Base-by-base conservation (phyloP, 805 yeast genomes). In the Ascoidea asiatica region DNA sequence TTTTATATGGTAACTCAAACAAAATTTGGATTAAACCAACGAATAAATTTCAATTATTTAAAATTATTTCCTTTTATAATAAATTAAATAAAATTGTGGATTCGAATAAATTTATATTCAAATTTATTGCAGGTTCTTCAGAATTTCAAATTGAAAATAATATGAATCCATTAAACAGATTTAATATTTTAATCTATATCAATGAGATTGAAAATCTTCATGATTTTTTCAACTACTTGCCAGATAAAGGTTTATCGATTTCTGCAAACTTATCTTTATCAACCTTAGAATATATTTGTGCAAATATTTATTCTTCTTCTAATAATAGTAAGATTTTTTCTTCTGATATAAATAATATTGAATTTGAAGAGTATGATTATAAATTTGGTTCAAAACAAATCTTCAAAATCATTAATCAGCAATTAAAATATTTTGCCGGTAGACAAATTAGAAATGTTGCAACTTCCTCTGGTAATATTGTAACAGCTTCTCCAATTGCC, bases 381-480 rank as follows among this genome's bases (percentile, higher is more conserved):
- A 21, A 44, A 47, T n/a, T n/a, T 5, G 55, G 56, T 8, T 51
- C 49, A 45, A 58, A 64, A 5, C 69, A 66, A 50, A 63, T 62
- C 15, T 69, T 48, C 48, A 42, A 49, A 15, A 66, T 67, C 13
- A 64, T 69, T 35, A 56, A 61, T 15, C 53, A 59, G 19, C 75
- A 69, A 50, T 56, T 69, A 45, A 67, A 69, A 52, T 60, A 64
- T 46, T 69, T 69, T 53, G 75, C 75, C 0, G 73, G 74, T 1
- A 58, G 73, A 35, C 74, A 70, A 47, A 68, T 69, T 44, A 60
- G 75, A 45, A 69, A 69, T 46, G 73, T 68, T 6, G 75, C 73
- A 15, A 69, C 73, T 8, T 68, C 73, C 1, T 72, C 73, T 1
- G 75, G 75, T 37, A 67, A 67, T 39, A 67, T 69, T 39, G 72